phyloP scores from a whole-genome alignment of 2,329 filamentous ascomycete species.

The Camillea tinctor region DNA sequence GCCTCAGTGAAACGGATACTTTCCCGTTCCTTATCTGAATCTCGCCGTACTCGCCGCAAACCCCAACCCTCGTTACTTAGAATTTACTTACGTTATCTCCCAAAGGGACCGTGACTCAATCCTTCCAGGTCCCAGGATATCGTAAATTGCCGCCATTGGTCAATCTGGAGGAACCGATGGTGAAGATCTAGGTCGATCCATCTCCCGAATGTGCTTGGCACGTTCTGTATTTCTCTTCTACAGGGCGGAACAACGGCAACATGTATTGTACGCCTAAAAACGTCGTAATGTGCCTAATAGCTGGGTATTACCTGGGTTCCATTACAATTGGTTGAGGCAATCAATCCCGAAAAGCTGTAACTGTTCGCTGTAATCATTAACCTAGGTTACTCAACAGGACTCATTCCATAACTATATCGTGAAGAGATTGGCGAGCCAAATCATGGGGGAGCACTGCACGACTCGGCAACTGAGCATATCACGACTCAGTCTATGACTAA shows the following conservation, averaged over 20 bases:
- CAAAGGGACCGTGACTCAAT: neutral
- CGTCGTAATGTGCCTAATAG: neutral
- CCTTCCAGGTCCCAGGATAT: neutral
- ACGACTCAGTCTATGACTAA: neutral
- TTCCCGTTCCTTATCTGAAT: neutral
- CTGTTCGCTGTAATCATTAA: neutral
- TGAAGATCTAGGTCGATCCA: neutral
- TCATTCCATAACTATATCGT: neutral
- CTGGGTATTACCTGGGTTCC: neutral
- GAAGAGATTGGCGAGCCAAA: neutral
- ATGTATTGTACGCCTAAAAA: neutral
- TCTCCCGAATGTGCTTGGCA: neutral
- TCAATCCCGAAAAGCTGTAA: neutral
- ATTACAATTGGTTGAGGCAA: neutral
- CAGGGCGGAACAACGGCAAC: neutral
- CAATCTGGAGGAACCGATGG: neutral
- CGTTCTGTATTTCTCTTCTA: neutral
- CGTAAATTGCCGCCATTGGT: neutral
- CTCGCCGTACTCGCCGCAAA: neutral
- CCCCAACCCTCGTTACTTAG: neutral
- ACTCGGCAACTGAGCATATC: neutral
- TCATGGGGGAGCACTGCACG: neutral
- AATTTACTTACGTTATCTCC: neutral
- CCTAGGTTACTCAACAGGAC: neutral
- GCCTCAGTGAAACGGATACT: too few relatives aligned